Base-by-base conservation (phyloP, 371 early-diverging fungal species). In the Phascolomyces articulosus region DNA sequence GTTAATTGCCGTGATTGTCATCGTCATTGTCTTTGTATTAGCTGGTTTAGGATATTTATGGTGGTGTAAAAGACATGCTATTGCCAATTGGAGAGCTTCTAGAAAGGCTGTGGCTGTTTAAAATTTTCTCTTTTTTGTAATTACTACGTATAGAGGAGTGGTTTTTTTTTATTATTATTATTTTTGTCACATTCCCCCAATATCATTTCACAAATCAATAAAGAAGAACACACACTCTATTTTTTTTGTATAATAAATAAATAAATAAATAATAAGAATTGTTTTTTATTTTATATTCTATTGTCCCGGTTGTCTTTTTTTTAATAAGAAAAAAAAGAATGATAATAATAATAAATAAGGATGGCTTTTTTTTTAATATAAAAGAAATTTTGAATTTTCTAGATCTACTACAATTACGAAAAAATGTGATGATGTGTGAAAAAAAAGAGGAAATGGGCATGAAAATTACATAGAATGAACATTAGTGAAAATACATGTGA, bases 1-100 rank as follows among this genome's bases (percentile, higher is more conserved):
- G 82, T 64, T 79, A n/a, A 75, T 82, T 72, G 82, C 82, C 28
- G 79, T 82, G 23, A 82, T 82, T 64, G 82, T 82, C 47, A 77
- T 82, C 62, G 66, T 71, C 20, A 44, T 63, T 29, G 38, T 71
- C 11, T 66, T 71, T 57, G 64, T 71, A 18, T 24, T 71, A 0
- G 71, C 67, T 24, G 58, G 48, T 13, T 21, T 38, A 21, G 15
- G 31, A 11, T 71, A 66, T 23, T 20, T 53, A 31, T 63, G 60
- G 23, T 71, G 63, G 63, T 48, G 38, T 15, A 55, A 63, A 40
- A 55, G 63, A 16, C 62, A 31, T n/a, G 40, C 60, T 7, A 24
- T 59, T 31, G 20, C 40, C 13, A 21, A 21, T 28, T 47, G 47
- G n/a, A 15, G 48, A 11, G 47, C 16, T 44, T 10, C 23, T 31